Base-by-base conservation (phyloP, 2,329 filamentous ascomycete genomes). In the Aureobasidium sp. region DNA sequence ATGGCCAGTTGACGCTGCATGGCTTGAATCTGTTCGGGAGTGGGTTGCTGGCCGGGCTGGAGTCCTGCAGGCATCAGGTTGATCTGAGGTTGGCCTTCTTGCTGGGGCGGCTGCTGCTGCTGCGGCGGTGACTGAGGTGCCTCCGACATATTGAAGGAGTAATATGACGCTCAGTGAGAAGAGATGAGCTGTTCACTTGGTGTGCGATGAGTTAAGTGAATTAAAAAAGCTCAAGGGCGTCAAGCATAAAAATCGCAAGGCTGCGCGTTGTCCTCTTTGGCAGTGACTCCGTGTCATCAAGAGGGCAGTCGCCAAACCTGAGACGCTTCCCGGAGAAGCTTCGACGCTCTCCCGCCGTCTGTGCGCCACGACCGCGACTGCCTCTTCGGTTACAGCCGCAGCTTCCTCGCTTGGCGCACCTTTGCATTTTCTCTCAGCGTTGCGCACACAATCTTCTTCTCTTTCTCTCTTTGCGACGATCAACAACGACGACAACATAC, bases 1-100 rank as follows among this genome's bases (percentile, higher is more conserved):
- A 84, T 83, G 53, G 88, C 87, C 48, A 97, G 79, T 75, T 94
- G 88, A 69, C 86, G 84, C 75, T 95, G 90, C 82, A 97, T 94
- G 62, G 83, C 82, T 62, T 85, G 84, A 66, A 96, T 89, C 78
- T 97, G 91, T 77, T 96, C 88, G 53, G 89, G 91, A 22, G 87
- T 85, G 37, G 90, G 90, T 67, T 80, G 79, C 66, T 80, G 77
- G 51, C 77, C 77, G 25, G 74, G 76, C 65, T 67, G 65, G 8
- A 62, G 51, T 15, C 57, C 62, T n/a, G 58, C 58, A n/a, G 58
- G 58, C 58, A 61, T 61, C 37, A 61, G 7, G 41, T 47, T 58
- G 55, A 47, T 58, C 20, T 48, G 55, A 44, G 47, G 48, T 44
- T 61, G 36, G 25, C 60, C 49, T 27, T 56, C 57, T 14, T 29